These are phyloP conservation scores for Tulasnella sp. DNA, from an alignment of 768 basidiomycete species.

Conservation along the genomic window DNA sequence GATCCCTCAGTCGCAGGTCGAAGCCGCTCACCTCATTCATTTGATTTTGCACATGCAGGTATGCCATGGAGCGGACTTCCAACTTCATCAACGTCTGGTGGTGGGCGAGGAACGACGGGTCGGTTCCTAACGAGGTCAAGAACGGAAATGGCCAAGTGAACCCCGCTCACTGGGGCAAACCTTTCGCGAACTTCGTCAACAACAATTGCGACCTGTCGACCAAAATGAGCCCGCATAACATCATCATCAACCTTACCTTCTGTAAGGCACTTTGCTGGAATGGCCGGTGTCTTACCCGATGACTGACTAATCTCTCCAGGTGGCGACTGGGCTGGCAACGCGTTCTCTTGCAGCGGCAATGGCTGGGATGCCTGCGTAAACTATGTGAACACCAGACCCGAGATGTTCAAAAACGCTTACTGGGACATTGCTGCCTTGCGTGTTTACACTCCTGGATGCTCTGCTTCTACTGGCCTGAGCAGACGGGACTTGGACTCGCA, in stretches of 20 bases:
- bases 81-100: constrained; percentile 32
- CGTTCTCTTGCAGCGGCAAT: constrained; percentile 14
- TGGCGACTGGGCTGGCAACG: constrained; percentile 38
- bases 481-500: neutral
- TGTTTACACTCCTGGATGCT: constrained; percentile 34
- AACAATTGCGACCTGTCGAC: constrained; percentile 36
- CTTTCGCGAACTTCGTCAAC: constrained; percentile 37
- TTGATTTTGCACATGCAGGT: neutral
- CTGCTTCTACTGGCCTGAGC: neutral
- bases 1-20: neutral
- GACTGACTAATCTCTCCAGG: constrained; percentile 16
- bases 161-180: constrained; percentile 36
- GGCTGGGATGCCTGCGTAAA: constrained; percentile 22
- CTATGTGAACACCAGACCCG: constrained; percentile 40
- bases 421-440: constrained; percentile 39
- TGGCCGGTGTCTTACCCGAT: neutral
- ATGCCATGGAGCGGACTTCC: constrained; percentile 34
- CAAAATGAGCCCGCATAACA: constrained; percentile 37
- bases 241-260: constrained; percentile 39
- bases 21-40: too few relatives aligned
- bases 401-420: constrained; percentile 38
- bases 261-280: constrained; percentile 23
- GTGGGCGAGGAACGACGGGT: constrained; percentile 34
- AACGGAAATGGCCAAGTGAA: constrained; percentile 29
- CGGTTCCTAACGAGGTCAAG: constrained; percentile 28